A percentile compares a stretch with the other conserved stretches of the same genome.
Conservation (phyloP, 1,284 basidiomycete species). For the Boletus semigastroideus region DNA sequence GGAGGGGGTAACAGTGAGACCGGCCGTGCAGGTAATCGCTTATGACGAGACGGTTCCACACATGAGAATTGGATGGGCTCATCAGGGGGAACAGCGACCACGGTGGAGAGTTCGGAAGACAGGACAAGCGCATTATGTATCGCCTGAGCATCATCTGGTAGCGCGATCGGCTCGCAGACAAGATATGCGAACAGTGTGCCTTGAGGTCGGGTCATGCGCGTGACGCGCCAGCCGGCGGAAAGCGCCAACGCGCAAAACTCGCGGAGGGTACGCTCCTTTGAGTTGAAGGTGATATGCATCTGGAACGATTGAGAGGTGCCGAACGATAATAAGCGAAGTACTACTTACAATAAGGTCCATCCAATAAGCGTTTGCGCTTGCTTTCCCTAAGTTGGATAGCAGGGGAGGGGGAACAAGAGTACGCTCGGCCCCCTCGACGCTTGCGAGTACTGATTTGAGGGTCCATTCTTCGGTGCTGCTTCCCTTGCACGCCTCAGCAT, state of each 20-base stretch:
- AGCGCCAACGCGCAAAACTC: constrained; percentile 57
- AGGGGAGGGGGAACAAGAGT: constrained; percentile 53
- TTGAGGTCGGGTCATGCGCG: constrained; percentile 54
- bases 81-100: constrained; percentile 20
- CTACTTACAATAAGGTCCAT: constrained; percentile 65
- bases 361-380: constrained; percentile 69
- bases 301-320: constrained; percentile 26
- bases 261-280: constrained; percentile 68
- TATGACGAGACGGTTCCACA: constrained; percentile 21
- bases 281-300: constrained; percentile 74
- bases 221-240: constrained; percentile 67
- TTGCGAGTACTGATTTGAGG: constrained; percentile 25
- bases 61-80: constrained; percentile 19
- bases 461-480: constrained; percentile 24
- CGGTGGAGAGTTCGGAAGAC: constrained; percentile 19
- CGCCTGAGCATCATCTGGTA: constrained; percentile 38
- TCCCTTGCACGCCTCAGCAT: neutral
- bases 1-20: constrained; percentile 11
- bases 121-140: constrained; percentile 24
- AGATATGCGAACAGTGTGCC: constrained; percentile 68
- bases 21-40: constrained; percentile 8
- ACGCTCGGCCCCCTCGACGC: constrained; percentile 45
- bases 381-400: constrained; percentile 68
- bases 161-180: constrained; percentile 55
- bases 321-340: neutral